phyloP scores from a whole-genome alignment of 768 basidiomycete species.

The Phlebiopsis flavidoalba region DNA sequence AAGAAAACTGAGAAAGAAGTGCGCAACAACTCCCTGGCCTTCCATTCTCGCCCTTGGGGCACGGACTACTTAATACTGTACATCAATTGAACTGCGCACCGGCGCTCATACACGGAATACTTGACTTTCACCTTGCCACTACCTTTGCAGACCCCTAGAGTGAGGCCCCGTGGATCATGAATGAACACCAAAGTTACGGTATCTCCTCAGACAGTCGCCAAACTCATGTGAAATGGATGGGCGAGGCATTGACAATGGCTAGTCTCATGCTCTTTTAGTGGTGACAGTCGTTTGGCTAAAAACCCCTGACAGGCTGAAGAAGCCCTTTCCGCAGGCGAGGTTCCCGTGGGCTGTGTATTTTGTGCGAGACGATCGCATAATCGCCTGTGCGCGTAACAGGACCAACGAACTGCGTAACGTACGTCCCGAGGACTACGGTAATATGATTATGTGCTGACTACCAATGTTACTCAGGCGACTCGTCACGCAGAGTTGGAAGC shows the following conservation, averaged over 20 bases:
- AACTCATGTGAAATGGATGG: neutral
- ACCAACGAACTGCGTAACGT: constrained; percentile 95
- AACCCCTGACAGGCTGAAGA: constrained; percentile 61
- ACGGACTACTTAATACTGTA: no score
- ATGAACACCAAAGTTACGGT: no score
- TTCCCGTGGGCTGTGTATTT: constrained; percentile 97
- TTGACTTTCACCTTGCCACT: no score
- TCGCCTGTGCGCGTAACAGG: constrained; percentile 86
- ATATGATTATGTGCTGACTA: neutral
- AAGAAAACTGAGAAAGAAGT: no score
- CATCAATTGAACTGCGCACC: no score
- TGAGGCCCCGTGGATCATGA: no score
- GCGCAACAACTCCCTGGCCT: no score
- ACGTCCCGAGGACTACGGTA: constrained; percentile 17
- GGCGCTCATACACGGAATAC: no score
- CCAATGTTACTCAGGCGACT: constrained; percentile 62
- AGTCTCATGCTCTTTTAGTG: constrained; percentile 5
- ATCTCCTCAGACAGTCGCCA: neutral
- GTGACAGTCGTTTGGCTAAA: neutral
- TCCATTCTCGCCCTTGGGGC: no score
- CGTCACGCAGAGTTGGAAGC: constrained; percentile 97
- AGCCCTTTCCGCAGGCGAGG: constrained; percentile 79
- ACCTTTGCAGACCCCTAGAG: no score
- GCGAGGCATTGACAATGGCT: constrained; percentile 52
- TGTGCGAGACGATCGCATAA: constrained; percentile 67